Evolutionary conservation across 2,329 filamentous ascomycete species (phyloP).

Genomic region (Hirsutella rhossiliensis): DNA sequence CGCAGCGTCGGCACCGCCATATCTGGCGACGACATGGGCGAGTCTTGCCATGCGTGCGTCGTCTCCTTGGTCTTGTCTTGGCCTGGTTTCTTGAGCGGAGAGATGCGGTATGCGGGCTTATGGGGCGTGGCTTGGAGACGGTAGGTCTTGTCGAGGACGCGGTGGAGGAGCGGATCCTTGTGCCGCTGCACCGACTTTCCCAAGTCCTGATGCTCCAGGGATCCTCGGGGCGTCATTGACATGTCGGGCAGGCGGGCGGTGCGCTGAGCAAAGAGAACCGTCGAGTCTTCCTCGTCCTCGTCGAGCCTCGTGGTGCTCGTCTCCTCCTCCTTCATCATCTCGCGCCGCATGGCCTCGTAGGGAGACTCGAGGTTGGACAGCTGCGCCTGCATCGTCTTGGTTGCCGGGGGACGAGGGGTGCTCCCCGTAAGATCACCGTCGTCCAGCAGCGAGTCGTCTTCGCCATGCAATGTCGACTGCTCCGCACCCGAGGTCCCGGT

Average conservation of each 20-base stretch:
- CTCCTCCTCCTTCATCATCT: conserved; percentile 41
- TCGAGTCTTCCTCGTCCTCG: conserved; percentile 31
- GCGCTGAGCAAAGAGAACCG: conserved; percentile 37
- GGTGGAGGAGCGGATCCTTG: conserved; percentile 75
- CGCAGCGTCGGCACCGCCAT: conserved; percentile 72
- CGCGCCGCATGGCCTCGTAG: conserved; percentile 60
- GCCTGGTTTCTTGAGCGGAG: conserved; percentile 26
- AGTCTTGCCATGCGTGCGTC: conserved; percentile 36
- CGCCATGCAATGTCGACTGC: conserved; percentile 22
- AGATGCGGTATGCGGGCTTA: conserved; percentile 33
- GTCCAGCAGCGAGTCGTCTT: conserved; percentile 56
- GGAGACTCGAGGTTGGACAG: conserved; percentile 62
- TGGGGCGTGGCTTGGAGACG: conserved; percentile 86
- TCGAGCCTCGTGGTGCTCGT: conserved; percentile 21
- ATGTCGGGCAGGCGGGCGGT: conserved; percentile 47
- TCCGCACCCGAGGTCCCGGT: conserved; percentile 19
- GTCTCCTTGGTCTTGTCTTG: conserved; percentile 19
- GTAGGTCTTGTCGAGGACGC: conserved; percentile 91
- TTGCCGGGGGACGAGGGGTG: conserved; percentile 49
- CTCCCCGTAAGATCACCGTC: conserved; percentile 52
- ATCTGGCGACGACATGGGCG: conserved; percentile 62
- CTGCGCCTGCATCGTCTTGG: conserved; percentile 34
- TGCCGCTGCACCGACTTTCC: conserved; percentile 23
- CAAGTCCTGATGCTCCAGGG: conserved; percentile 13
- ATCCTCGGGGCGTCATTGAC: conserved; percentile 47